Percentiles rank a stretch among this genome's conserved stretches.
Conservation (phyloP, 2,329 filamentous ascomycete species). For the Hymenoscyphus fructigenus region DNA sequence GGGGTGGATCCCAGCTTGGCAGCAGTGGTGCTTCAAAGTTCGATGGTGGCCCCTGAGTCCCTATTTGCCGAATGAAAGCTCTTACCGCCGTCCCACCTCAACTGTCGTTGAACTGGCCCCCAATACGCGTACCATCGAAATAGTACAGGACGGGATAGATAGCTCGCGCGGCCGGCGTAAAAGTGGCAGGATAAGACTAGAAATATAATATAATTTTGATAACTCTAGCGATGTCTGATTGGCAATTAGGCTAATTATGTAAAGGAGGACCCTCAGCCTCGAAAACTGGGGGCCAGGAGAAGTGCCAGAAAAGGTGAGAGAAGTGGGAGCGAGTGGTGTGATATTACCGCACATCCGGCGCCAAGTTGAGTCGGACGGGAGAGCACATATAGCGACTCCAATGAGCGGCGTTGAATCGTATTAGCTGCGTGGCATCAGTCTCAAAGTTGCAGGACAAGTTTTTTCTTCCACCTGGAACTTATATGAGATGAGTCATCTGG, state of each 20-base stretch:
- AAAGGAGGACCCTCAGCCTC: background rate
- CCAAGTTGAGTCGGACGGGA: background rate
- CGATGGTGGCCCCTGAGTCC: background rate
- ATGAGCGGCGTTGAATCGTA: background rate
- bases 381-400: background rate
- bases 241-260: background rate
- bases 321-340: background rate
- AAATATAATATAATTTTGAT: background rate
- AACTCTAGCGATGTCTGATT: background rate
- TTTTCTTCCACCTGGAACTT: background rate
- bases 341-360: background rate
- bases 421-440: background rate
- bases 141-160: too few species aligned
- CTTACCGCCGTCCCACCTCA: background rate
- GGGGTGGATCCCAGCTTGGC: slow-evolving; percentile 1
- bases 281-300: background rate
- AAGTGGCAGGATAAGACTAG: background rate
- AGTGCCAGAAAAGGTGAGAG: background rate
- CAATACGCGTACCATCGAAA: background rate
- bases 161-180: background rate
- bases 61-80: background rate
- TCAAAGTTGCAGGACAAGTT: background rate
- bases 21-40: background rate
- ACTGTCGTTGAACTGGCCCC: background rate
- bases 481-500: background rate